Conservation (phyloP, 139 green algal species). For the Micractinium conductrix region DNA sequence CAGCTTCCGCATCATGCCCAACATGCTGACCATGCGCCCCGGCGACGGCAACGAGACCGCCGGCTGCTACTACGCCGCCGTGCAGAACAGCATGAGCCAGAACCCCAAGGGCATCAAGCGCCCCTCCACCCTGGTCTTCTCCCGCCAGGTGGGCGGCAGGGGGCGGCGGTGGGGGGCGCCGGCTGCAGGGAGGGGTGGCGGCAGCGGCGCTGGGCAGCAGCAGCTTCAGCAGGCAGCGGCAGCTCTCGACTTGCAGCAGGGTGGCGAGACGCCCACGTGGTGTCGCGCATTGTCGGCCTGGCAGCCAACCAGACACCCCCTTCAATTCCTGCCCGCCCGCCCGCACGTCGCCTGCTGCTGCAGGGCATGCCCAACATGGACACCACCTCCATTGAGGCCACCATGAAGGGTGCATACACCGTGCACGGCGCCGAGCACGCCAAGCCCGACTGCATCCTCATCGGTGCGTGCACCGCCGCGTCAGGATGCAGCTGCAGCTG, state of each 20-base stretch:
- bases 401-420: conserved; percentile 92
- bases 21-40: conserved; percentile 96
- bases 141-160: too few relatives aligned
- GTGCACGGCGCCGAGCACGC: conserved; percentile 66
- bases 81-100: conserved; percentile 60
- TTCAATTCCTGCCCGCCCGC: too few relatives aligned
- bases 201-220: too few relatives aligned
- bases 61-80: conserved; percentile 89
- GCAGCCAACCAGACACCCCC: too few relatives aligned
- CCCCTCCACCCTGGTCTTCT: conserved; percentile 93
- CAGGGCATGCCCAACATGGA: conserved; percentile 95
- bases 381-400: conserved; percentile 79
- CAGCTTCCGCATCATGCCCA: conserved; percentile 98
- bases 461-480: conserved; percentile 51
- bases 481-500: neutral
- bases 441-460: conserved; percentile 91
- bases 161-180: too few relatives aligned
- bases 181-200: too few relatives aligned
- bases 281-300: too few relatives aligned
- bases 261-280: too few relatives aligned
- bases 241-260: too few relatives aligned
- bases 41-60: conserved; percentile 97
- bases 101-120: conserved; percentile 66
- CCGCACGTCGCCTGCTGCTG: too few relatives aligned
- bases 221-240: too few relatives aligned